Conservation (phyloP, 2,329 filamentous ascomycete genomes). For the Escovopsis sp. region DNA sequence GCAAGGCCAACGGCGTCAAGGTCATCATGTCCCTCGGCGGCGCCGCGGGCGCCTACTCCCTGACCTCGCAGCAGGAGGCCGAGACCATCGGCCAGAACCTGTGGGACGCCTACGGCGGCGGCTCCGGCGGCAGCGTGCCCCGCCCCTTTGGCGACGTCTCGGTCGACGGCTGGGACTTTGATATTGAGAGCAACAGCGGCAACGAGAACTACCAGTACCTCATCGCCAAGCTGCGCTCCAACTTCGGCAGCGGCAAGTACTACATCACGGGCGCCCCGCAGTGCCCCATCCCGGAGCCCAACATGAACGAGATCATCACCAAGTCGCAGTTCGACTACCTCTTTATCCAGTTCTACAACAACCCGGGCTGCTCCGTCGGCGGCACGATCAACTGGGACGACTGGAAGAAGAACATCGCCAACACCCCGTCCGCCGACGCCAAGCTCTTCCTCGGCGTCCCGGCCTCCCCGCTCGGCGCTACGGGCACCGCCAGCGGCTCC, state of each 20-base stretch:
- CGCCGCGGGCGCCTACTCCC: constrained; percentile 8
- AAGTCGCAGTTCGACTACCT: constrained; percentile 17
- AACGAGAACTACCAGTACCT: constrained; percentile 10
- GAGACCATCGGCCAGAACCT: constrained; percentile 11
- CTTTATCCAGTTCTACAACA: constrained; percentile 35
- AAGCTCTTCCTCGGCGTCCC: constrained; percentile 18
- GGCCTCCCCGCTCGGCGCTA: constrained; percentile 19
- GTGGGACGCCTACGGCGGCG: constrained; percentile 10
- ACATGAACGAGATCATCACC: constrained; percentile 28
- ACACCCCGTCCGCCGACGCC: constrained; percentile 12
- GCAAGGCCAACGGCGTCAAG: constrained; percentile 10
- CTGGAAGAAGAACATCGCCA: constrained; percentile 13
- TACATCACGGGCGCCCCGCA: constrained; percentile 34
- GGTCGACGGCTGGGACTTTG: constrained; percentile 12
- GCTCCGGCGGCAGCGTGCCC: constrained; percentile 1
- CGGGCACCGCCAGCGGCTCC: constrained; percentile 16
- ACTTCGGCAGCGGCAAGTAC: constrained; percentile 15
- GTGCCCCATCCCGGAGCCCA: constrained; percentile 19
- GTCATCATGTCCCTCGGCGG: constrained; percentile 9
- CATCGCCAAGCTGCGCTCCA: constrained; percentile 10
- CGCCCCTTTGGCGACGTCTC: constrained; percentile 8
- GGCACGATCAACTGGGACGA: constrained; percentile 11
- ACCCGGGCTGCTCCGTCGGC: constrained; percentile 22
- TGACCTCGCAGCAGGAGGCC: constrained; percentile 8
- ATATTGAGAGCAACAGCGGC: constrained; percentile 10